phyloP scores from a whole-genome alignment of 768 basidiomycete species.

The Suillus sp. region DNA sequence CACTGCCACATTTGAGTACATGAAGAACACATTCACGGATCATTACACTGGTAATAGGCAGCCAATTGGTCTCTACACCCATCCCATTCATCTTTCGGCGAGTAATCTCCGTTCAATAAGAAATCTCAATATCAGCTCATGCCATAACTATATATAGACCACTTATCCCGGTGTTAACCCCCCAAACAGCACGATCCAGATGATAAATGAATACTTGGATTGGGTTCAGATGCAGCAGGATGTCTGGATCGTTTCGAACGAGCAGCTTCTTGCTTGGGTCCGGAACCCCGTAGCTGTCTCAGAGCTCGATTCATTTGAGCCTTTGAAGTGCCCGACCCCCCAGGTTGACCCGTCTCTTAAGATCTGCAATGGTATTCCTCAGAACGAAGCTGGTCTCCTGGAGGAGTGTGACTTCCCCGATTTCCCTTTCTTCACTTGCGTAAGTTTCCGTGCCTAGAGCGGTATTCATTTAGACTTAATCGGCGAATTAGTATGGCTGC shows the following conservation, averaged over 20 bases:
- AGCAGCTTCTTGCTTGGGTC: slow-evolving; percentile 76
- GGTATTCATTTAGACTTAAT: background rate
- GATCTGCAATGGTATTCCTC: slow-evolving; percentile 79
- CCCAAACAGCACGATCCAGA: slow-evolving; percentile 57
- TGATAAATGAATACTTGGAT: slow-evolving; percentile 81
- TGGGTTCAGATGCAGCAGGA: slow-evolving; percentile 75
- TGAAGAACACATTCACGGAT: slow-evolving; percentile 71
- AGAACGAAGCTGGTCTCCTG: slow-evolving; percentile 64
- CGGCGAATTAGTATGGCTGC: slow-evolving; percentile 64
- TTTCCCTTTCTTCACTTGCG: slow-evolving; percentile 81
- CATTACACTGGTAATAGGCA: slow-evolving; percentile 78
- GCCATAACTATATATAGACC: slow-evolving; percentile 34
- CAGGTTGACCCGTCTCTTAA: slow-evolving; percentile 51
- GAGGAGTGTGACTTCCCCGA: slow-evolving; percentile 65
- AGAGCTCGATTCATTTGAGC: slow-evolving; percentile 52
- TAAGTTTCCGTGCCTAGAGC: slow-evolving; percentile 36
- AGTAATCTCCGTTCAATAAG: background rate
- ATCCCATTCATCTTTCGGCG: slow-evolving; percentile 76
- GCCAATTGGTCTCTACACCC: slow-evolving; percentile 80
- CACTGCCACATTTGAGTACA: slow-evolving; percentile 64
- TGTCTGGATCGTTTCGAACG: slow-evolving; percentile 75
- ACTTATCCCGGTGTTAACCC: slow-evolving; percentile 62
- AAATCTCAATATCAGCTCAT: slow-evolving; percentile 5
- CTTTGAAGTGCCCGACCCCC: slow-evolving; percentile 68
- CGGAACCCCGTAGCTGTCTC: slow-evolving; percentile 65